These are phyloP conservation scores for Pythium periplocum DNA, from an alignment of 352 stramenopile species.

Conservation along the genomic window DNA sequence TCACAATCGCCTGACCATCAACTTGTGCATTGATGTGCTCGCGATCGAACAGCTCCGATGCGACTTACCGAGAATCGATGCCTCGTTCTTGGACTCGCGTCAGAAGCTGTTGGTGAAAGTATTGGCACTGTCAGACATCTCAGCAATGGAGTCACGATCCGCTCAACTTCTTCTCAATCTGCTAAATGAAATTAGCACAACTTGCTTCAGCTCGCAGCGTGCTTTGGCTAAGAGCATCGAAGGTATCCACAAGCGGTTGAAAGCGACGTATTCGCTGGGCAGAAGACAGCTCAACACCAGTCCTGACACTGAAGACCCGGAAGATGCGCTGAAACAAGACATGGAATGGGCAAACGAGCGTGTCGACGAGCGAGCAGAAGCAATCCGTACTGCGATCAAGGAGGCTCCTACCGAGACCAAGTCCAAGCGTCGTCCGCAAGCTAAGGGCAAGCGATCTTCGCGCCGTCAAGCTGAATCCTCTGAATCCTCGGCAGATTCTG, in stretches of 20 bases:
- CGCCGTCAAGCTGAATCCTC: slow-evolving; percentile 19
- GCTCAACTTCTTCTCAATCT: slow-evolving; percentile 46
- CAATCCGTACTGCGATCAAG: slow-evolving; percentile 29
- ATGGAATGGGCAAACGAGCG: slow-evolving; percentile 41
- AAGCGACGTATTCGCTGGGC: slow-evolving; percentile 14
- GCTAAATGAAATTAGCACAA: slow-evolving; percentile 36
- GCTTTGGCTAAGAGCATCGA: slow-evolving; percentile 42
- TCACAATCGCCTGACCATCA: slow-evolving; percentile 66
- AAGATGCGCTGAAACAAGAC: slow-evolving; percentile 36
- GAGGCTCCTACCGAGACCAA: slow-evolving; percentile 22
- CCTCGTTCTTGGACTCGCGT: slow-evolving; percentile 27
- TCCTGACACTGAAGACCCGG: slow-evolving; percentile 7
- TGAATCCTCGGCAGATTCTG: slow-evolving; percentile 3
- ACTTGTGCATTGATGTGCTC: slow-evolving; percentile 66
- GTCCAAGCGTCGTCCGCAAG: slow-evolving; percentile 20
- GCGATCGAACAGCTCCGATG: slow-evolving; percentile 44
- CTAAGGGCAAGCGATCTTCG: slow-evolving; percentile 20
- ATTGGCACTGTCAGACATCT: slow-evolving; percentile 42
- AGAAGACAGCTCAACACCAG: slow-evolving; percentile 27
- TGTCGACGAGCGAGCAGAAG: slow-evolving; percentile 34
- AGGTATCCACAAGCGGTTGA: slow-evolving; percentile 35
- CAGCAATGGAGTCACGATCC: slow-evolving; percentile 40
- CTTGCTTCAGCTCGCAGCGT: slow-evolving; percentile 35
- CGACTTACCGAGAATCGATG: slow-evolving; percentile 10
- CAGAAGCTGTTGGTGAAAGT: slow-evolving; percentile 59